Evolutionary conservation across 2,329 filamentous ascomycete genomes (phyloP).

Genomic region (Diaporthe sp.): DNA sequence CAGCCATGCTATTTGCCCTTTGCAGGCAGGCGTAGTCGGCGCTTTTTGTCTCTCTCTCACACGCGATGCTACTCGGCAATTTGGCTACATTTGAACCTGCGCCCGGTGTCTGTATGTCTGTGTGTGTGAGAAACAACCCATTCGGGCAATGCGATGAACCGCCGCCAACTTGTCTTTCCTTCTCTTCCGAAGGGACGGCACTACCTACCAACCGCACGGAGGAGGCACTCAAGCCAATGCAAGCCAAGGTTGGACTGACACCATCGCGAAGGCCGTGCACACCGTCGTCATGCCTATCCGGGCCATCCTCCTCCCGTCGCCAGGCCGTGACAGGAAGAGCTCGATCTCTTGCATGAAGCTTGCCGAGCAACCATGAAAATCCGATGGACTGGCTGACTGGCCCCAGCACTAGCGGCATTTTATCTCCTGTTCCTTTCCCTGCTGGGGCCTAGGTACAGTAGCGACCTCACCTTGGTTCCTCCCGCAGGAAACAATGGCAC

Average conservation of each 20-base stretch:
- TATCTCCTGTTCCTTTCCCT: neutral
- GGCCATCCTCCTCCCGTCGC: neutral
- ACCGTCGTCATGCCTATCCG: slow-evolving; percentile 15
- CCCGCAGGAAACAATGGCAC: slow-evolving; percentile 19
- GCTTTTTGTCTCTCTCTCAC: neutral
- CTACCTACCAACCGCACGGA: neutral
- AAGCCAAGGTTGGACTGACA: slow-evolving; percentile 23
- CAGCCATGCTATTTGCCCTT: slow-evolving; percentile 23
- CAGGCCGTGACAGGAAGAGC: neutral
- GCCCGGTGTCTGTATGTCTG: neutral
- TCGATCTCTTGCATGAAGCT: slow-evolving; percentile 36
- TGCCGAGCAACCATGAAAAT: slow-evolving; percentile 23
- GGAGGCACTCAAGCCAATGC: neutral
- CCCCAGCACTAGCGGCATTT: slow-evolving; percentile 24
- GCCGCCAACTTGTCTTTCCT: slow-evolving; percentile 10
- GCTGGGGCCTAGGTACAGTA: slow-evolving; percentile 8
- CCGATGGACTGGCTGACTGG: slow-evolving; percentile 30
- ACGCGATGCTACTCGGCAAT: slow-evolving; percentile 30
- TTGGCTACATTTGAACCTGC: neutral
- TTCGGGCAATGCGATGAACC: slow-evolving; percentile 11
- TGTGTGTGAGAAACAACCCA: neutral
- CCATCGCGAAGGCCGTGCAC: slow-evolving; percentile 26
- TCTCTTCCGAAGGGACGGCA: neutral
- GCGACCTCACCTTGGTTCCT: neutral
- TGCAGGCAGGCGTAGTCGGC: slow-evolving; percentile 2